A percentile compares a stretch with the other conserved stretches of the same genome.
phyloP scores from a whole-genome alignment of 306 rosid genomes.

The Albizia julibrissin region DNA sequence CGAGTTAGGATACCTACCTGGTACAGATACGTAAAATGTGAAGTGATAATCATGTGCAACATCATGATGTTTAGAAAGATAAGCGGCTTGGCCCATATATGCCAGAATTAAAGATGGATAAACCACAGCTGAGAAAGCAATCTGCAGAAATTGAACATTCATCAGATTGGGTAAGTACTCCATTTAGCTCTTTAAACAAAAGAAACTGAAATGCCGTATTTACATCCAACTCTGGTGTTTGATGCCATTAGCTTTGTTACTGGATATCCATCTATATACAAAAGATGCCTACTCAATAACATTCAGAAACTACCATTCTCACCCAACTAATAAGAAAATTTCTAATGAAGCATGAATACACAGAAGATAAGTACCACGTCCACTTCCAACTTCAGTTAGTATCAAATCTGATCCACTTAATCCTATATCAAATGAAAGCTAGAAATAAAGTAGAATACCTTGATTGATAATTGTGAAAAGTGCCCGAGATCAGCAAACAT shows the following conservation, averaged over 20 bases:
- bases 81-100: slow-evolving; percentile 93
- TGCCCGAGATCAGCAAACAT: slow-evolving; percentile 96
- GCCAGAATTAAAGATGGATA: slow-evolving; percentile 80
- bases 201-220: not conserved
- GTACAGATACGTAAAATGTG: slow-evolving; percentile 81
- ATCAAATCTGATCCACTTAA: not conserved
- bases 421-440: not conserved
- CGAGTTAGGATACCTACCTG: slow-evolving; percentile 52
- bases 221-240: not conserved
- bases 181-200: not conserved
- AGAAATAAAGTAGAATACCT: slow-evolving; percentile 46
- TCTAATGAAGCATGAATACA: not conserved
- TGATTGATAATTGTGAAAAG: slow-evolving; percentile 74
- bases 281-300: not conserved
- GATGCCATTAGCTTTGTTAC: slow-evolving; percentile 1
- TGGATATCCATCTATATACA: slow-evolving; percentile 1
- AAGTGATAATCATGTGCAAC: slow-evolving; percentile 32
- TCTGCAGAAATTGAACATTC: slow-evolving; percentile 47
- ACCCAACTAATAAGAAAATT: not conserved
- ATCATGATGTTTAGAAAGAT: slow-evolving; percentile 60
- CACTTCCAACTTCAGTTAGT: not conserved
- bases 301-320: not conserved
- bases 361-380: not conserved
- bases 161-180: slow-evolving; percentile 20
- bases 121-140: slow-evolving; percentile 80